Base-by-base conservation (phyloP, 768 basidiomycete genomes). In the Pleurotus platypus region DNA sequence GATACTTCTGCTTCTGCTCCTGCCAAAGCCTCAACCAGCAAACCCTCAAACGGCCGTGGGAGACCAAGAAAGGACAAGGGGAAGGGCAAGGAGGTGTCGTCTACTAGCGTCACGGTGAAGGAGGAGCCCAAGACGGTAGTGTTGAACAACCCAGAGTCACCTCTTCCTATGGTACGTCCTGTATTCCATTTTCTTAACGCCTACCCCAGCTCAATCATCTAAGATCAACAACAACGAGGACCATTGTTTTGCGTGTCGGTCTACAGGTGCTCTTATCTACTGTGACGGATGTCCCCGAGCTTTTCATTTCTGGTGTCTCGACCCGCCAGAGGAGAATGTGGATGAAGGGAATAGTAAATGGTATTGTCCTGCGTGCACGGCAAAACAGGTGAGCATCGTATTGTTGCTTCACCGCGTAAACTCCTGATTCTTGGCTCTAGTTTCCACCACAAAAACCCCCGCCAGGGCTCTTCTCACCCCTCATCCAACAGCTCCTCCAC, bases 251-350 rank as follows among this genome's bases (percentile, higher is more conserved):
- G 82, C 90, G 15, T 93, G 90, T 69, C 85, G 87, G 64, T 91
- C 87, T 22, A 74, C 75, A 62, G 96, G 96, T 48, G 83, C 89
- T 45, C 80, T 98, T 59, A 84, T 99, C 16, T 98, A 97, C 69
- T 99, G 97, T 71, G 97, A 98, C 70, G 94, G 95, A 16, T 99
- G 97, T 69, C 92, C 96, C 37, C 78, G 89, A 61, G 93, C 94
- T 5, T 99, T 97, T 71, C 97, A 99, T 73, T 85, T 98, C 59
- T 87, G 90, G 83, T 99, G 97, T 71, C 80, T 99, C 62, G 90
- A 99, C 70, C 97, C 97, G 54, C 97, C 97, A 18, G 83, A 98
- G 77, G 91, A 94, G 60, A 77, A 85, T 49, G 80, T 89, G 60
- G 93, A 97, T 70, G 84, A 97, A 46, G 89, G 90, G 11, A 90